Conservation (phyloP, 2,329 filamentous ascomycete genomes). For the Dothidotthia symphoricarpi region DNA sequence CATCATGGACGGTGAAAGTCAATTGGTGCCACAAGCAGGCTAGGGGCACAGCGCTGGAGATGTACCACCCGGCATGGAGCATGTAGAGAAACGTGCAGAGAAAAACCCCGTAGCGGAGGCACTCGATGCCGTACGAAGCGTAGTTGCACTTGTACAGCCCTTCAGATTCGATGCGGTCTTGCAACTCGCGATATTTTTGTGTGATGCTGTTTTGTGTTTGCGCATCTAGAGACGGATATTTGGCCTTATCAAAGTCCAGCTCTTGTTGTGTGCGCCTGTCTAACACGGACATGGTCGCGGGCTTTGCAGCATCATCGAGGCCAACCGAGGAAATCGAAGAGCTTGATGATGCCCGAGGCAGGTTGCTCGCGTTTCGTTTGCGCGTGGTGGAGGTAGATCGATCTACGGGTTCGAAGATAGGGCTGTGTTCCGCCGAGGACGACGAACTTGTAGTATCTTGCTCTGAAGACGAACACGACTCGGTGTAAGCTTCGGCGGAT, state of each 20-base stretch:
- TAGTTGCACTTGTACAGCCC: slow-evolving; percentile 86
- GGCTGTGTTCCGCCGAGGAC: slow-evolving; percentile 58
- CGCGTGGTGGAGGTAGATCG: slow-evolving; percentile 33
- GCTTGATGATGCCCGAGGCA: slow-evolving; percentile 50
- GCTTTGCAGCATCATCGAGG: slow-evolving; percentile 35
- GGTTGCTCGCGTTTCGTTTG: slow-evolving; percentile 39
- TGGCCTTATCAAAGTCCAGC: slow-evolving; percentile 71
- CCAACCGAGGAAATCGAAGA: slow-evolving; percentile 60
- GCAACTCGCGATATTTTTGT: slow-evolving; percentile 75
- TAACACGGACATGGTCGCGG: slow-evolving; percentile 60
- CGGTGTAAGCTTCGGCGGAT: slow-evolving; percentile 37
- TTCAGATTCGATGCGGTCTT: slow-evolving; percentile 68
- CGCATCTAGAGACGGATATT: slow-evolving; percentile 75
- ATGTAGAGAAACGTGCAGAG: slow-evolving; percentile 59
- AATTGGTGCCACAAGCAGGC: slow-evolving; percentile 92
- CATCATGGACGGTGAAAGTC: slow-evolving; percentile 90
- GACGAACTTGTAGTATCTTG: slow-evolving; percentile 32
- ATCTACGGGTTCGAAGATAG: slow-evolving; percentile 58
- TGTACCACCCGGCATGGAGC: slow-evolving; percentile 46
- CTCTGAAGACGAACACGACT: slow-evolving; percentile 20
- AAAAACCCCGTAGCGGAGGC: slow-evolving; percentile 67
- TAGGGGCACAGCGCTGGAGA: slow-evolving; percentile 69
- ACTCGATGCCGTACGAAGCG: slow-evolving; percentile 72
- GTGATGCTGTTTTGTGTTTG: slow-evolving; percentile 73
- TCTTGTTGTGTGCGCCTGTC: slow-evolving; percentile 72